Evolutionary conservation across 2,329 filamentous ascomycete species (phyloP).

Genomic region (Cercospora nicotianae): DNA sequence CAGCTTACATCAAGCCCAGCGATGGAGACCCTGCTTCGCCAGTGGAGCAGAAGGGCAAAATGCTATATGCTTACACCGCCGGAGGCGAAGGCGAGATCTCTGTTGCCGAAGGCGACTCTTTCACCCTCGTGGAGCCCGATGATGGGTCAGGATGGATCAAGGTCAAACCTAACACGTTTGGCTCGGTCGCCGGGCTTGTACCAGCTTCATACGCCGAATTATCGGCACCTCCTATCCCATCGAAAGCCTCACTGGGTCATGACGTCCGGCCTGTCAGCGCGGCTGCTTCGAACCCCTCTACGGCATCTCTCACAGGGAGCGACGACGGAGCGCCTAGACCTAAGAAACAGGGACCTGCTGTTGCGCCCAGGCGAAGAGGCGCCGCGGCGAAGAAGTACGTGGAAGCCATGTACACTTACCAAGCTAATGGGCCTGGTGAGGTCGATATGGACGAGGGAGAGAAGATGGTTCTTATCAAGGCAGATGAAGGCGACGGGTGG

Average conservation of each 20-base stretch:
- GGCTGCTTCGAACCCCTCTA: constrained; percentile 51
- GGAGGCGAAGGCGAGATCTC: constrained; percentile 78
- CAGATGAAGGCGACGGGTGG: constrained; percentile 92
- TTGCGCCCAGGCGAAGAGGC: constrained; percentile 63
- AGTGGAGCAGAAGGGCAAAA: constrained; percentile 71
- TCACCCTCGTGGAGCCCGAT: constrained; percentile 79
- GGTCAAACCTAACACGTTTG: constrained; percentile 58
- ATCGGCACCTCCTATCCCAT: constrained; percentile 20
- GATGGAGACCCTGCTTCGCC: constrained; percentile 47
- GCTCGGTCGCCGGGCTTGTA: constrained; percentile 78
- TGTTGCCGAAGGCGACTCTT: constrained; percentile 74
- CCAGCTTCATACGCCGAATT: constrained; percentile 83
- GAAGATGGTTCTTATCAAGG: constrained; percentile 82
- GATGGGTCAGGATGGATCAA: constrained; percentile 92
- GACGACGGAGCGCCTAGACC: constrained; percentile 41
- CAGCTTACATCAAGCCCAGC: constrained; percentile 69
- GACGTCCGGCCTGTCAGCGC: constrained; percentile 55
- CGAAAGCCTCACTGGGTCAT: neutral
- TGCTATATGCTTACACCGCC: constrained; percentile 85
- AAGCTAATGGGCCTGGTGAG: constrained; percentile 79
- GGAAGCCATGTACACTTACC: constrained; percentile 89
- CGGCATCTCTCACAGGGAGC: constrained; percentile 63
- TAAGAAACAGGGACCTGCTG: constrained; percentile 88
- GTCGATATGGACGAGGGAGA: constrained; percentile 91
- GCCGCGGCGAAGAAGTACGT: constrained; percentile 88